These are phyloP conservation scores for Populus trichocarpa DNA, from an alignment of 441 rosid genomes.

Conservation along the genomic window DNA sequence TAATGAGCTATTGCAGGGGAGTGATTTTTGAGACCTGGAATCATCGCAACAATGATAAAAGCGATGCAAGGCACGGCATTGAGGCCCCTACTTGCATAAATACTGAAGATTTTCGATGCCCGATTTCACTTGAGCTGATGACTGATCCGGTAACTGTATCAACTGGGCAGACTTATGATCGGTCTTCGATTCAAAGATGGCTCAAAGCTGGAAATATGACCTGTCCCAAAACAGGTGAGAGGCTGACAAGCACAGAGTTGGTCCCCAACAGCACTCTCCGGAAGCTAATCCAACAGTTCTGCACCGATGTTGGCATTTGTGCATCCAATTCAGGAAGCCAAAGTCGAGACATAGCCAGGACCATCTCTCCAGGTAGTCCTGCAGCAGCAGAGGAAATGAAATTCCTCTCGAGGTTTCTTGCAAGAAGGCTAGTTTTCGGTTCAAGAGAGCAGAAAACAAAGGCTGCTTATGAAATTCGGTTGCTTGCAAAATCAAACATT, in stretches of 20 bases:
- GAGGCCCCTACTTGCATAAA: constrained; percentile 48
- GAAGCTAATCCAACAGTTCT: constrained; percentile 58
- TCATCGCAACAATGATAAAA: constrained; percentile 25
- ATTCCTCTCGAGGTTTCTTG: constrained; percentile 45
- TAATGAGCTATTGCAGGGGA: constrained; percentile 62
- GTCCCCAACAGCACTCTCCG: constrained; percentile 53
- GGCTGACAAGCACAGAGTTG: constrained; percentile 42
- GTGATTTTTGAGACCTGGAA: constrained; percentile 46
- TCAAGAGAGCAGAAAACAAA: constrained; percentile 46
- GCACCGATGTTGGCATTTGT: constrained; percentile 44
- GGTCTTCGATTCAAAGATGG: constrained; percentile 75
- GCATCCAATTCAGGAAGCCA: constrained; percentile 30
- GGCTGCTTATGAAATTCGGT: constrained; percentile 62
- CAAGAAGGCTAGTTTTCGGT: constrained; percentile 55
- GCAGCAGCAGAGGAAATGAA: constrained; percentile 46
- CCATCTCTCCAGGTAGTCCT: constrained; percentile 44
- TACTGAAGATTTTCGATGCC: constrained; percentile 74
- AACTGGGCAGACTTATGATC: constrained; percentile 84
- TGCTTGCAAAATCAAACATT: constrained; percentile 55
- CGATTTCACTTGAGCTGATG: constrained; percentile 81
- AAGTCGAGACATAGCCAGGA: constrained; percentile 39
- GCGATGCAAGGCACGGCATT: constrained; percentile 25
- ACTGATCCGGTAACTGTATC: constrained; percentile 67
- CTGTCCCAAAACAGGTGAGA: constrained; percentile 82
- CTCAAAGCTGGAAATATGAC: constrained; percentile 59